Base-by-base conservation (phyloP, 1,139 yeast genomes). In the Groenewaldozyma sp. region DNA sequence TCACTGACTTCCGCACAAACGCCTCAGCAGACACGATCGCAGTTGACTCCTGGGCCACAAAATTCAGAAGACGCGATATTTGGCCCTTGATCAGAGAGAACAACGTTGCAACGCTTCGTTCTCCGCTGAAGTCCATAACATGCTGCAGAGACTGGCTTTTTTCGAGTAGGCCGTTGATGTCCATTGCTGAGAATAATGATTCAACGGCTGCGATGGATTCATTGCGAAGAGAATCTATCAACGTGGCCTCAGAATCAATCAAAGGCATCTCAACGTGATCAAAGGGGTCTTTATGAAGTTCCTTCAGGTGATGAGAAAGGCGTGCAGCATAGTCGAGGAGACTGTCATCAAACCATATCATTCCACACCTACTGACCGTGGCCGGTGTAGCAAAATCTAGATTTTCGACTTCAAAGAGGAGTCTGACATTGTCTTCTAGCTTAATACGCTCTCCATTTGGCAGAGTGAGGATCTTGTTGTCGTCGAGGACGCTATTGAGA, bases 321-420 rank as follows among this genome's bases (percentile, higher is more conserved):
- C 61, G 40, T 50, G 62, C 65, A 5, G 44, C 45, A 1, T 57
- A 20, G 1, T 54, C 44, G 9, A 70, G 61, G 1, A 66, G 46
- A 1, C 51, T 45, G 3, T 58, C 52, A 5, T 77, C 79, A 50
- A 84, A 67, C 81, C 88, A 82, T 1, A 88, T 67, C 75, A 91
- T 78, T 6, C 95, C 95, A 66, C 97, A 88, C 59, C 98, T 73
- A 59, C 93, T 83, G 22, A 91, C 74, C 0, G 97, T 91, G 0
- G 97, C 98, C 0, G 86, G 86, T 0, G 97, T 91, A 0, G 95
- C 82, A 50, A 71, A 66, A 5, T 62, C 58, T 44, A 91, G 62
- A 34, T 63, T 67, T 39, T 80, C 83, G 3, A 82, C 86, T 54
- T 91, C 98, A 62, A 91, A 87, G 0, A 87, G 50, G 19, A 91